These are phyloP conservation scores for Nicotiana tabacum DNA, from an alignment of 257 asterid genomes.

Conservation along the genomic window DNA sequence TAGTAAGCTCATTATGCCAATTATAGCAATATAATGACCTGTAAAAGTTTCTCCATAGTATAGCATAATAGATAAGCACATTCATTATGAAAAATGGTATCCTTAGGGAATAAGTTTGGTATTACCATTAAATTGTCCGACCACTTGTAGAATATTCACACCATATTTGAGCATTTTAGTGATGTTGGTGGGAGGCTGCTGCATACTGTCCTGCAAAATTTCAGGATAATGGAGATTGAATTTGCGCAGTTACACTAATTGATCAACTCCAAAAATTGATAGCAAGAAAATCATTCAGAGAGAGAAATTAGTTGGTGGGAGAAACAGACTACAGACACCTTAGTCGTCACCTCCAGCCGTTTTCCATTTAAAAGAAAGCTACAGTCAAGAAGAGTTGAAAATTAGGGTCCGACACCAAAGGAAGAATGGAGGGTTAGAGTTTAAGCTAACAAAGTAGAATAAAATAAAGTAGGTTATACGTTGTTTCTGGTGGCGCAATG, in stretches of 20 bases:
- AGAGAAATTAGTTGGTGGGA: neutral
- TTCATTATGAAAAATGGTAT: neutral
- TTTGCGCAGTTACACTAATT: neutral
- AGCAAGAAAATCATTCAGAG: neutral
- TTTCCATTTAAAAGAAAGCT: constrained; percentile 15
- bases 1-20: constrained; percentile 4
- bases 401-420: neutral
- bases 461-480: neutral
- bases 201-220: neutral
- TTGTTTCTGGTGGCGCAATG: constrained; percentile 13
- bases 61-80: neutral
- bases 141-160: constrained; percentile 7
- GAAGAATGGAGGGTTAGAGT: neutral
- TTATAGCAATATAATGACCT: neutral
- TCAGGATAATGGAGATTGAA: neutral
- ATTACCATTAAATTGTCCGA: constrained; percentile 13
- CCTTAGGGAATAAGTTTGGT: neutral
- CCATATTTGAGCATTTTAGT: constrained; percentile 15
- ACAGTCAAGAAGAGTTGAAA: neutral
- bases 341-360: neutral
- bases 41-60: neutral
- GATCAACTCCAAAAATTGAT: neutral
- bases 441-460: neutral
- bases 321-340: neutral
- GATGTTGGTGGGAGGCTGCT: constrained; percentile 9